A percentile compares a stretch with the other conserved stretches of the same genome.
Evolutionary conservation across 2,329 filamentous ascomycete genomes (phyloP).

Genomic region (Phoma sp.): DNA sequence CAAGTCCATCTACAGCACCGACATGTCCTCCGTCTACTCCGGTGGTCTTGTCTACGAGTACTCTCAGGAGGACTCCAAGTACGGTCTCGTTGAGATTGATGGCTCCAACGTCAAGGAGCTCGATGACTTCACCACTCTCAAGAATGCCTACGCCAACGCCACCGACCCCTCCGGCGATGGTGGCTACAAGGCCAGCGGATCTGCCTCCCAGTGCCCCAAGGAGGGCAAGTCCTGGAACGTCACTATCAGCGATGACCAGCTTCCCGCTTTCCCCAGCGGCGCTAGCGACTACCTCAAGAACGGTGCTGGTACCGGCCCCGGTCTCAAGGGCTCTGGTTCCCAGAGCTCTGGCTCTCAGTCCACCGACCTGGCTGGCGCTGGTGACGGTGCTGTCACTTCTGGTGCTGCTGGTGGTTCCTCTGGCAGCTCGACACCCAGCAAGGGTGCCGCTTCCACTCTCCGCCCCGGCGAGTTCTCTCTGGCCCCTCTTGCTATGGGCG

Average conservation of each 20-base stretch:
- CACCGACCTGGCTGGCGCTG: constrained; percentile 55
- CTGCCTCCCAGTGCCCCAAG: constrained; percentile 60
- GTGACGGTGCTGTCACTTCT: constrained; percentile 55
- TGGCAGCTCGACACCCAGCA: constrained; percentile 24
- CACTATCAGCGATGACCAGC: constrained; percentile 50
- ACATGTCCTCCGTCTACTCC: constrained; percentile 92
- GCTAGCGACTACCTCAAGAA: constrained; percentile 63
- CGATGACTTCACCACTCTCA: constrained; percentile 66
- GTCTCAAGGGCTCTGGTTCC: constrained; percentile 62
- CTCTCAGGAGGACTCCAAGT: constrained; percentile 71
- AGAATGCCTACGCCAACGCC: constrained; percentile 58
- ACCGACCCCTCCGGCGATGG: constrained; percentile 62
- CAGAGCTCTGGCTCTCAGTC: constrained; percentile 59
- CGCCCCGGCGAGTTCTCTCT: constrained; percentile 54
- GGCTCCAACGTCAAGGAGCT: constrained; percentile 62
- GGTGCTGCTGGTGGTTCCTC: constrained; percentile 37
- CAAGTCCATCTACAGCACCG: constrained; percentile 73
- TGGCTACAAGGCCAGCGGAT: constrained; percentile 62
- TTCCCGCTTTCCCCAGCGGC: constrained; percentile 63
- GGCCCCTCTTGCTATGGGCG: constrained; percentile 58
- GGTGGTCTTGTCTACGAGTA: constrained; percentile 98
- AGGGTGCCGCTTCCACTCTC: constrained; percentile 54
- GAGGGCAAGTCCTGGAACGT: constrained; percentile 64
- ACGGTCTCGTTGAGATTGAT: constrained; percentile 72
- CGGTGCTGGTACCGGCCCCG: constrained; percentile 63